These are phyloP conservation scores for Apium graveolens DNA, from an alignment of 129 eudicot genomes.

Conservation along the genomic window DNA sequence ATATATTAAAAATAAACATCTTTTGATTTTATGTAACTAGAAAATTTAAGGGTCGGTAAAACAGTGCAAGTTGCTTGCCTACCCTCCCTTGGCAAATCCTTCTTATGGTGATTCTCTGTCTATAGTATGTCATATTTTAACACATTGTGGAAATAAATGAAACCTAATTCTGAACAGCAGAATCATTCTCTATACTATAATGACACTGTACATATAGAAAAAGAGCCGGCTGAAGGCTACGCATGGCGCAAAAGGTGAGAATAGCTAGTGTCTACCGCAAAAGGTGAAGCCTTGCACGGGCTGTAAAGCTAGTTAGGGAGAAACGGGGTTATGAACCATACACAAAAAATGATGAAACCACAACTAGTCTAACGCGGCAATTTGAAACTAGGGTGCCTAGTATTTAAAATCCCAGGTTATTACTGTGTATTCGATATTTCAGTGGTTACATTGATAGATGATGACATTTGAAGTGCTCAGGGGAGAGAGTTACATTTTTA, in stretches of 20 bases:
- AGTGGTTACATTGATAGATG: not conserved
- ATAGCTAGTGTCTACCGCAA: no score
- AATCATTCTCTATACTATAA: not conserved
- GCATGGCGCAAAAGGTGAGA: no score
- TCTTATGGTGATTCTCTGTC: not conserved
- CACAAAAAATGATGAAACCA: not conserved
- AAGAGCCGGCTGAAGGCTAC: no score
- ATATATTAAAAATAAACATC: no score
- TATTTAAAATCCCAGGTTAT: not conserved
- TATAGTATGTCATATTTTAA: no score
- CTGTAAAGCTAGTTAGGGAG: no score
- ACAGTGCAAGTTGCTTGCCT: not conserved
- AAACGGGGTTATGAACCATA: not conserved
- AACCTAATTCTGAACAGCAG: not conserved
- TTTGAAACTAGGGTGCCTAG: not conserved
- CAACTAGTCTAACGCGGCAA: not conserved
- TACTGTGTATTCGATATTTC: not conserved
- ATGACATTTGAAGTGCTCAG: not conserved
- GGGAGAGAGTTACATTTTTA: constrained; percentile 50
- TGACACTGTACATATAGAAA: no score
- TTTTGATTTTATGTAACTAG: not conserved
- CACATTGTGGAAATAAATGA: no score
- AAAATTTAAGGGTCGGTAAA: not conserved
- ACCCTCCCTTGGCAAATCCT: not conserved
- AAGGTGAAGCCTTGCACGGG: no score